Evolutionary conservation across 2,329 filamentous ascomycete genomes (phyloP).

Genomic region (Aspergillaceae sp.): DNA sequence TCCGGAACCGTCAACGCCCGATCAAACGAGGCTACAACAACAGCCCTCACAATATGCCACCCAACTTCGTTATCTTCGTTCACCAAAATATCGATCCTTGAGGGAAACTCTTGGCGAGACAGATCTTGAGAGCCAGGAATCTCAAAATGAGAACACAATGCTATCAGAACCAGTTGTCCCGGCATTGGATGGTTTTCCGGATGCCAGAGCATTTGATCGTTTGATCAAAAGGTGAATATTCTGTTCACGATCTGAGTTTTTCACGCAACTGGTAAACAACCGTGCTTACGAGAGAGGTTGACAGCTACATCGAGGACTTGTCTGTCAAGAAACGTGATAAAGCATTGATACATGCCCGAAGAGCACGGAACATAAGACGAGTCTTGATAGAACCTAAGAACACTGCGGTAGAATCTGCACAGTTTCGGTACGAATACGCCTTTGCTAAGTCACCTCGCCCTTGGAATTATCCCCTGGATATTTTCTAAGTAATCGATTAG

Average conservation of each 20-base stretch:
- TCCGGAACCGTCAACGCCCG: slow-evolving; percentile 25
- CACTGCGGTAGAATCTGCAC: slow-evolving; percentile 43
- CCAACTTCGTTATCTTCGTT: slow-evolving; percentile 24
- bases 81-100: slow-evolving; percentile 25
- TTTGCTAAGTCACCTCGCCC: background rate
- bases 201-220: slow-evolving; percentile 39
- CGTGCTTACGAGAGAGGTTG: background rate
- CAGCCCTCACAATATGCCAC: slow-evolving; percentile 23
- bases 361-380: slow-evolving; percentile 40
- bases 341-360: slow-evolving; percentile 41
- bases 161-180: slow-evolving; percentile 38
- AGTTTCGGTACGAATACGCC: slow-evolving; percentile 36
- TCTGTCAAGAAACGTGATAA: slow-evolving; percentile 46
- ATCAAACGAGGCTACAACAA: slow-evolving; percentile 26
- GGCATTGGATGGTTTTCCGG: slow-evolving; percentile 37
- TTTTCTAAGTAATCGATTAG: slow-evolving; percentile 18
- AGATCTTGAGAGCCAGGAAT: slow-evolving; percentile 39
- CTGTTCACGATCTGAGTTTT: background rate
- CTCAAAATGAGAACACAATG: slow-evolving; percentile 35
- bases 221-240: slow-evolving; percentile 40
- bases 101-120: slow-evolving; percentile 28
- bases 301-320: slow-evolving; percentile 42
- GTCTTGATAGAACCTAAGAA: slow-evolving; percentile 43
- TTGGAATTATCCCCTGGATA: background rate
- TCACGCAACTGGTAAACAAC: background rate